Percentiles rank a stretch among this genome's conserved stretches.
Evolutionary conservation across 257 asterid species (phyloP).

Genomic region (Solanum piurae): DNA sequence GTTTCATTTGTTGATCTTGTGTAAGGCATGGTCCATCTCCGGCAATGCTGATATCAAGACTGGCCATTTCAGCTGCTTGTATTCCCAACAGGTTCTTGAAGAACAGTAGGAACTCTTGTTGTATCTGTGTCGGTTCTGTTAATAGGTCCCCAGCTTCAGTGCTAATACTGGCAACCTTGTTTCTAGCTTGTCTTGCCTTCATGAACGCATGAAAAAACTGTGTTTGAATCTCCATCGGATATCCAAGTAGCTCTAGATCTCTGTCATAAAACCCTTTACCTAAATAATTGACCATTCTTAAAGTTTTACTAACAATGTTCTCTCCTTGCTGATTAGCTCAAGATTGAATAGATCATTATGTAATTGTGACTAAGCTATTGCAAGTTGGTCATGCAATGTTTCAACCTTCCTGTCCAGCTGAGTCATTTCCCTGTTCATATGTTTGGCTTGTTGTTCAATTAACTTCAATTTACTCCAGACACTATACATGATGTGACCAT

Average conservation of each 20-base stretch:
- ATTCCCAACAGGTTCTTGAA: background rate
- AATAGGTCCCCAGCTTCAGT: background rate
- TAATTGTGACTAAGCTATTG: background rate
- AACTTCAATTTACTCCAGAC: background rate
- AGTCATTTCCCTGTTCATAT: background rate
- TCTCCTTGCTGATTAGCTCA: background rate
- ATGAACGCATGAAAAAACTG: background rate
- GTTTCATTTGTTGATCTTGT: background rate
- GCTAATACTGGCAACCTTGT: background rate
- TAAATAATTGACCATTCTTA: background rate
- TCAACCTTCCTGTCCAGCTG: background rate
- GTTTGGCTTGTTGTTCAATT: background rate
- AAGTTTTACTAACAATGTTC: background rate
- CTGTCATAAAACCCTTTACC: background rate
- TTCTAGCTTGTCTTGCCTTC: background rate
- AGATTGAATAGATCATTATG: background rate
- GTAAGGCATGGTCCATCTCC: background rate
- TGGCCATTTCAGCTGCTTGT: background rate
- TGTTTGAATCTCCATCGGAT: background rate
- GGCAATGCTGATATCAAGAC: background rate
- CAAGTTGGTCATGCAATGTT: background rate
- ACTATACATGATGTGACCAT: background rate
- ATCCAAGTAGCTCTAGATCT: background rate
- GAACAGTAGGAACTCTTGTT: background rate
- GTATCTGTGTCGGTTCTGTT: background rate